These are phyloP conservation scores for Backusella westeae DNA, from an alignment of 192 early-diverging fungal genomes.

Conservation along the genomic window DNA sequence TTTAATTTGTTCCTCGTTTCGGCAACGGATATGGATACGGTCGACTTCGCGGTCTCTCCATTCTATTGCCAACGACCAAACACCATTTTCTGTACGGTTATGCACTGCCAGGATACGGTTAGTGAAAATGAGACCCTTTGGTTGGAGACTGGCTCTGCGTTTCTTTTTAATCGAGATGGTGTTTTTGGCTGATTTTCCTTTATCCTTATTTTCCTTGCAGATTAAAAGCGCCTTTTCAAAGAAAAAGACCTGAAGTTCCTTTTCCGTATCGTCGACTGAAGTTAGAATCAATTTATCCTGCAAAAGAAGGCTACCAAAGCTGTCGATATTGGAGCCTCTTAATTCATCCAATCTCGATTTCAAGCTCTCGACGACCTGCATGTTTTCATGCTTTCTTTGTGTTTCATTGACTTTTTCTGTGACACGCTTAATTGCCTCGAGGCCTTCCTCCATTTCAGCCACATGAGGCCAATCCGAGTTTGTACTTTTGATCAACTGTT, in stretches of 20 bases:
- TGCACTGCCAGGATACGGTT: constrained; percentile 61
- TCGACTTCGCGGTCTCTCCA: constrained; percentile 86
- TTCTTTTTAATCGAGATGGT: constrained; percentile 55
- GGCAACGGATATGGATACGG: constrained; percentile 84
- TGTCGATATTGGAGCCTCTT: constrained; percentile 78
- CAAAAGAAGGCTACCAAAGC: constrained; percentile 81
- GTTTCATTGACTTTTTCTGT: constrained; percentile 91
- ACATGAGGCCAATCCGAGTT: constrained; percentile 55
- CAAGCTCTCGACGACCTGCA: constrained; percentile 73
- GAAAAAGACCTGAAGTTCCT: constrained; percentile 83
- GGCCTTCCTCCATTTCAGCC: constrained; percentile 66
- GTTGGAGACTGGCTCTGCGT: constrained; percentile 58
- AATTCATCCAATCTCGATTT: constrained; percentile 87
- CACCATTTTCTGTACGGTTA: constrained; percentile 22
- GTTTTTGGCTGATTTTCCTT: constrained; percentile 34
- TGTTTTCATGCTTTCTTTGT: constrained; percentile 87
- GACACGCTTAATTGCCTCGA: constrained; percentile 78
- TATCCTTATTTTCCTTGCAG: constrained; percentile 78
- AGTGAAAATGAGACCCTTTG: constrained; percentile 88
- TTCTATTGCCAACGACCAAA: constrained; percentile 67
- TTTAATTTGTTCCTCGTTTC: constrained; percentile 88
- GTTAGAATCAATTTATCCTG: constrained; percentile 86
- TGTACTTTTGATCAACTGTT: constrained; percentile 66
- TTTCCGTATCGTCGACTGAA: constrained; percentile 67
- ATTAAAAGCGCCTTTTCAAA: constrained; percentile 93